Conservation (phyloP, 345 rosid species). For the Abelmoschus esculentus region DNA sequence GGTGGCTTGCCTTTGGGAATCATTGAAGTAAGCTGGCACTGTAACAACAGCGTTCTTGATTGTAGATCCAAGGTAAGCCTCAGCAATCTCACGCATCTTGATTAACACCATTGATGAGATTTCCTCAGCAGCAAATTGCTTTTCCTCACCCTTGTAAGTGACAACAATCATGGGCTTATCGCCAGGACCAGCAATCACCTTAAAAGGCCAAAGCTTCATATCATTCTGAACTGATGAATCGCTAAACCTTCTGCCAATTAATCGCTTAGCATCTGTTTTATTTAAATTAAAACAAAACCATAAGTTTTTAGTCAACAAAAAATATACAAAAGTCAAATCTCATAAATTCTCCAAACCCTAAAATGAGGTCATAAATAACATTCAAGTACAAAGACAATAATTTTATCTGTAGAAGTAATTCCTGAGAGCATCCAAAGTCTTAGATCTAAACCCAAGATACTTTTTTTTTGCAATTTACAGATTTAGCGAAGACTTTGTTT, state of each 20-base stretch:
- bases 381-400: too few relatives aligned
- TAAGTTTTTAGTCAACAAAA: not conserved
- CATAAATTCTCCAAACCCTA: not conserved
- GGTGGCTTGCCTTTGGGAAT: slow-evolving; percentile 34
- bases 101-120: slow-evolving; percentile 71
- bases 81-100: slow-evolving; percentile 78
- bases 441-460: too few relatives aligned
- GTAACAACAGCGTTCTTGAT: slow-evolving; percentile 66
- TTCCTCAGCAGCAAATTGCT: slow-evolving; percentile 65
- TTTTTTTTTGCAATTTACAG: too few relatives aligned
- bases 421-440: too few relatives aligned
- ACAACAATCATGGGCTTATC: slow-evolving; percentile 65
- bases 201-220: slow-evolving; percentile 58
- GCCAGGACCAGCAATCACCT: slow-evolving; percentile 49
- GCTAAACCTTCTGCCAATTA: slow-evolving; percentile 62
- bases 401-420: too few relatives aligned
- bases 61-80: slow-evolving; percentile 50
- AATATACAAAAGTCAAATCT: too few relatives aligned
- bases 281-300: too few relatives aligned
- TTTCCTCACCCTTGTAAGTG: slow-evolving; percentile 52
- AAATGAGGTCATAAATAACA: not conserved
- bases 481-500: too few relatives aligned
- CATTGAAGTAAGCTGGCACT: slow-evolving; percentile 67
- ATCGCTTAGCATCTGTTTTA: slow-evolving; percentile 54
- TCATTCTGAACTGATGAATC: slow-evolving; percentile 63